Conservation (phyloP, 2,329 filamentous ascomycete genomes). For the Lasiodiplodia theobromae region DNA sequence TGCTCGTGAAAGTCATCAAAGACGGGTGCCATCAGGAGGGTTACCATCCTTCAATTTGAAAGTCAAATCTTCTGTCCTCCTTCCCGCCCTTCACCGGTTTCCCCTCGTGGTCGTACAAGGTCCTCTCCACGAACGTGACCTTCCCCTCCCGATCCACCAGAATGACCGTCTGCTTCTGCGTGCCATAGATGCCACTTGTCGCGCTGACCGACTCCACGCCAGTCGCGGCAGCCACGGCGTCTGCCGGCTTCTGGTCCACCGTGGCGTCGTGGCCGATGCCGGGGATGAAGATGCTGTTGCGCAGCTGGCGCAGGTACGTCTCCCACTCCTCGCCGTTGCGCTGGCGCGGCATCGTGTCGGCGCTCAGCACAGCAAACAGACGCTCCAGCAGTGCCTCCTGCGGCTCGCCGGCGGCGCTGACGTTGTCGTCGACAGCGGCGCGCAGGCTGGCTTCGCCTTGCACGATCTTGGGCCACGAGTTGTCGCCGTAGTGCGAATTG, state of each 20-base stretch:
- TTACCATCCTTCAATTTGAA: slow-evolving; percentile 55
- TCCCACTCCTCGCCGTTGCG: slow-evolving; percentile 59
- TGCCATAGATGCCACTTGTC: slow-evolving; percentile 65
- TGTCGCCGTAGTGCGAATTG: slow-evolving; percentile 66
- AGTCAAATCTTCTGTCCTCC: slow-evolving; percentile 57
- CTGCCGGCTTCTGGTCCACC: slow-evolving; percentile 47
- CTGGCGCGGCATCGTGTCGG: slow-evolving; percentile 62
- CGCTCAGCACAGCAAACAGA: slow-evolving; percentile 60
- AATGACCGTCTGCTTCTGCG: slow-evolving; percentile 69
- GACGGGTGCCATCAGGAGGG: background rate
- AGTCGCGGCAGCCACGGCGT: slow-evolving; percentile 51
- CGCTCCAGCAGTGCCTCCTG: slow-evolving; percentile 60
- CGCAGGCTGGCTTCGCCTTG: slow-evolving; percentile 63
- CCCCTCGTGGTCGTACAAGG: slow-evolving; percentile 63
- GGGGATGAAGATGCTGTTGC: slow-evolving; percentile 68
- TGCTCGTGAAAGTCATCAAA: background rate
- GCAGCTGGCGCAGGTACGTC: slow-evolving; percentile 62
- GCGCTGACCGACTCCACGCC: slow-evolving; percentile 38
- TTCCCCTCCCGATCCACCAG: slow-evolving; percentile 63
- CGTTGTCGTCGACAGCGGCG: slow-evolving; percentile 56
- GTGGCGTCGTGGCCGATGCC: slow-evolving; percentile 58
- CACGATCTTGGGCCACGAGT: slow-evolving; percentile 67
- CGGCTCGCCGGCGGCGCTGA: slow-evolving; percentile 45
- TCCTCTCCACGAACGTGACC: slow-evolving; percentile 68
- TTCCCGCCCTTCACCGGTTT: slow-evolving; percentile 54